Conservation (phyloP, 257 asterid genomes). For the Solanum paucissectum region DNA sequence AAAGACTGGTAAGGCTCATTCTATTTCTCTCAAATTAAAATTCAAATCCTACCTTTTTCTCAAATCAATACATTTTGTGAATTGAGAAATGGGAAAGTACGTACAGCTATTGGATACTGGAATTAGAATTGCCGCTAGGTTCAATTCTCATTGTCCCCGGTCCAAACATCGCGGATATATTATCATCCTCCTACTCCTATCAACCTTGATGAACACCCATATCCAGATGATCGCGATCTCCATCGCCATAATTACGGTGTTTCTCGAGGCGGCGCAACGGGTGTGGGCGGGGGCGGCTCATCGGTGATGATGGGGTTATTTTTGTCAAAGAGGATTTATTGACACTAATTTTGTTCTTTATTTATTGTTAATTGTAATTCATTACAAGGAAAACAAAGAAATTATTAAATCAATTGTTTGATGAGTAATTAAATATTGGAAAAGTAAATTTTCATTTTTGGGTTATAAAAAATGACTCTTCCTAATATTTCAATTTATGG, state of each 20-base stretch:
- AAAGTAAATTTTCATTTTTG: no score
- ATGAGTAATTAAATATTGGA: not conserved
- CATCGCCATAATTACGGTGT: not conserved
- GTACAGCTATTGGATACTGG: conserved; percentile 36
- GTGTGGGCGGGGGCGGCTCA: not conserved
- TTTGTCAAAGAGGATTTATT: not conserved
- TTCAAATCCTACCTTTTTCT: no score
- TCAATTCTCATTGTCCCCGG: conserved; percentile 52
- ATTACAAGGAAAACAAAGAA: not conserved
- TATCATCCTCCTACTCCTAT: conserved; percentile 33
- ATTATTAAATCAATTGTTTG: not conserved
- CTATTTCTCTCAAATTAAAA: not conserved
- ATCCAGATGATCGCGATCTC: not conserved
- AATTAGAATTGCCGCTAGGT: conserved; percentile 27
- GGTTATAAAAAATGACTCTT: no score
- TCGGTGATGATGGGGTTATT: not conserved
- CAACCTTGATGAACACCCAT: not conserved
- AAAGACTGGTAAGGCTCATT: not conserved
- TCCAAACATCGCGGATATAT: conserved; percentile 51
- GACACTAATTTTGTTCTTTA: not conserved
- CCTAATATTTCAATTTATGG: no score
- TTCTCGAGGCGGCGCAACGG: not conserved
- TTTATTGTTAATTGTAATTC: not conserved
- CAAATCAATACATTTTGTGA: not conserved
- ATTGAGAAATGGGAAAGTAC: conserved; percentile 27